Evolutionary conservation across 2,329 filamentous ascomycete species (phyloP), one percentile per base, ranked within the genome.

Genomic region (Fusarium sp.): DNA sequence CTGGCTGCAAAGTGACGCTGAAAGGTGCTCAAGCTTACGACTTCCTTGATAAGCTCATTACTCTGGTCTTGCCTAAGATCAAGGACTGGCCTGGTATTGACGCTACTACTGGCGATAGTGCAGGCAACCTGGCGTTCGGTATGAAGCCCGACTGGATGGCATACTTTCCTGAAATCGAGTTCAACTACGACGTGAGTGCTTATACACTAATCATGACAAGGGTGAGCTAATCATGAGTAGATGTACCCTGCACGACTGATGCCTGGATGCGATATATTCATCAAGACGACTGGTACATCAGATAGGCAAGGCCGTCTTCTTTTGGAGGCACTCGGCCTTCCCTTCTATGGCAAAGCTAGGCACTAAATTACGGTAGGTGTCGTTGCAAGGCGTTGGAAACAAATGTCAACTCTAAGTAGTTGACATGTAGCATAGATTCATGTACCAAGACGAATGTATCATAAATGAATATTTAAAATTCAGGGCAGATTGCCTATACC

Each of bases 131-230:
- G 75, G 88, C 88, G 15, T 96, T 95, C 82, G 96, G 96, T 75
- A 87, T 99, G 77, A 88, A 88, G 20, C 87, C 92, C 10, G 91
- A 94, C 66, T 90, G 93, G 76, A 90, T 98, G 78, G 90, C 92
- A 57, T 86, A 94, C 74, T 99, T 98, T 84, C 96, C 96, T 0
- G 96, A 99, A 85, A 90, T 99, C 51, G 95, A 98, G 83, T 90
- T 94, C 78, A 98, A 98, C 85, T 98, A 96, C 80, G 94, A 97
- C 84, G 94, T 97, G 84, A 88, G 93, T 89, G 55, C 66, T 13
- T 14, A 62, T 42, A 20, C 28, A 31, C 35, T 48, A 42, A 5
- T 22, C 36, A 48, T 38, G 14, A 28, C 52, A 41, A 33, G 62
- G 62, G 38, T 11, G 51, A 26, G 22, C 59, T 80, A 67, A 78